Evolutionary conservation across 1,284 basidiomycete genomes (phyloP).

Genomic region (Rhizoctonia solani): DNA sequence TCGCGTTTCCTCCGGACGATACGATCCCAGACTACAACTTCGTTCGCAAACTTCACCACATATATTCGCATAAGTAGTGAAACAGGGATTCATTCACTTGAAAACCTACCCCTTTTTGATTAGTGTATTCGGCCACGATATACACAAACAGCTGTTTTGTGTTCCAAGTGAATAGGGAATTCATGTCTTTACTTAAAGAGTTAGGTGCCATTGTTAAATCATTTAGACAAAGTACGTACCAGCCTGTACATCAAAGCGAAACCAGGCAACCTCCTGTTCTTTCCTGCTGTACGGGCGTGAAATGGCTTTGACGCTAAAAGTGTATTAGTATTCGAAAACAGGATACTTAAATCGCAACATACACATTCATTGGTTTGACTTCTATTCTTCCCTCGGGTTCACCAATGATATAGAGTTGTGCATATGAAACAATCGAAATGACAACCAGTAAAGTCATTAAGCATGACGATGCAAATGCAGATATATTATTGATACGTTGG

Average conservation of each 20-base stretch:
- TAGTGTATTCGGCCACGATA: slow-evolving; percentile 77
- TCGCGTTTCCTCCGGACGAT: slow-evolving; percentile 80
- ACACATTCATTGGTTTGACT: slow-evolving; percentile 72
- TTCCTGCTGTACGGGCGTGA: slow-evolving; percentile 57
- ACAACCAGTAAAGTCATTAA: slow-evolving; percentile 74
- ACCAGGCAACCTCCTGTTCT: slow-evolving; percentile 72
- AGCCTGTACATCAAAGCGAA: slow-evolving; percentile 76
- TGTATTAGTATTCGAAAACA: not conserved
- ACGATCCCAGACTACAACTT: slow-evolving; percentile 89
- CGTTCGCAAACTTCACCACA: slow-evolving; percentile 65
- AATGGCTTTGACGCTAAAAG: not conserved
- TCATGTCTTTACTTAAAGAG: slow-evolving; percentile 61
- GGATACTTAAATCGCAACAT: slow-evolving; percentile 43
- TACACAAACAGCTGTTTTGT: slow-evolving; percentile 92
- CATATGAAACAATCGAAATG: slow-evolving; percentile 59
- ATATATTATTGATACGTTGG: slow-evolving; percentile 71
- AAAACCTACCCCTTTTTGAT: slow-evolving; percentile 66
- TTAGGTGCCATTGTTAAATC: not conserved
- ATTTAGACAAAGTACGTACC: slow-evolving; percentile 52
- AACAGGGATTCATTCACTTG: not conserved
- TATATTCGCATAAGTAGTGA: too few relatives aligned
- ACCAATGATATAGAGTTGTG: slow-evolving; percentile 58
- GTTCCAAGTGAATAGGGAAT: slow-evolving; percentile 88
- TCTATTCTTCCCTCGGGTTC: slow-evolving; percentile 61
- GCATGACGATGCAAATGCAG: slow-evolving; percentile 76